Percentiles rank a stretch among this genome's conserved stretches.
Conservation (phyloP, 805 yeast genomes). For the Zygoascus ofunaensis region DNA sequence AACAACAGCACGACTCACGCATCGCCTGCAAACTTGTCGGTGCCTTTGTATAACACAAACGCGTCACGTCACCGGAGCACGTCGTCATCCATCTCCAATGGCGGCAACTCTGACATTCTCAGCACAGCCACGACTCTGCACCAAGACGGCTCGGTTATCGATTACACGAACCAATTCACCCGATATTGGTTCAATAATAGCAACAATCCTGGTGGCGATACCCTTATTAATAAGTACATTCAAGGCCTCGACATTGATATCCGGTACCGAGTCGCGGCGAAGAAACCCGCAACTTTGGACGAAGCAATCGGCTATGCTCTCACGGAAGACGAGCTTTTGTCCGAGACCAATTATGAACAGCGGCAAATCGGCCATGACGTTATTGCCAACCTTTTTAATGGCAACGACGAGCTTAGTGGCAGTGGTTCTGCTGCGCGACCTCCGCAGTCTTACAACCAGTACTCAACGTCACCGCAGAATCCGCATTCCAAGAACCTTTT, state of each 20-base stretch:
- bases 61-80: background rate
- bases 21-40: background rate
- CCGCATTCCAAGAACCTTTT: background rate
- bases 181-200: background rate
- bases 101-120: background rate
- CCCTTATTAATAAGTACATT: background rate
- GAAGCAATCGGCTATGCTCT: background rate
- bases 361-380: conserved; percentile 2
- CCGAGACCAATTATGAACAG: background rate
- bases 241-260: conserved; percentile 1
- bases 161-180: background rate
- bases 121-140: background rate
- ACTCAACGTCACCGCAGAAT: background rate
- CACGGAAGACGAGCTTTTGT: background rate
- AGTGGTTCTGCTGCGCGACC: no score
- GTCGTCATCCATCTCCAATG: background rate
- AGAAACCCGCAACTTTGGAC: background rate
- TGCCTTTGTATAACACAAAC: background rate
- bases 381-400: background rate
- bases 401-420: background rate
- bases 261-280: background rate
- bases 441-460: background rate
- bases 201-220: background rate
- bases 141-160: conserved; percentile 1
- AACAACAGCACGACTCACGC: background rate